Conservation (phyloP, 75 land plant genomes). For the Pinus tabuliformis region DNA sequence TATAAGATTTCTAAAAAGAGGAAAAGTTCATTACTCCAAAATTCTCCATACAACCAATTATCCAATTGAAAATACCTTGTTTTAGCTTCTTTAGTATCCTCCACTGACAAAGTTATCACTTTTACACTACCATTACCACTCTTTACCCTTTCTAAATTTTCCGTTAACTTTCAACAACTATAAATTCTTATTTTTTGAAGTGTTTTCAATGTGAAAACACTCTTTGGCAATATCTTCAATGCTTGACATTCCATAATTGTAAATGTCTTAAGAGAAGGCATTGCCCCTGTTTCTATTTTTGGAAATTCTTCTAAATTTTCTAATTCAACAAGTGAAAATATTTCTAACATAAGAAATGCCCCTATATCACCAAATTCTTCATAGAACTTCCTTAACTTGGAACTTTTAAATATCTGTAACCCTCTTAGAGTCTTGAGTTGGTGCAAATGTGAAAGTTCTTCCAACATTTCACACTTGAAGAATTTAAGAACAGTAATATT, state of each 20-base stretch:
- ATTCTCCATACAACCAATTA: too few relatives aligned
- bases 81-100: too few relatives aligned
- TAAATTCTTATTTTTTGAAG: not conserved
- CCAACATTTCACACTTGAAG: not conserved
- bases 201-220: not conserved
- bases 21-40: too few relatives aligned
- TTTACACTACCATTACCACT: too few relatives aligned
- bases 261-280: not conserved
- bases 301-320: not conserved
- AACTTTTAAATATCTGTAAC: not conserved
- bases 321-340: not conserved
- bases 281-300: not conserved
- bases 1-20: too few relatives aligned
- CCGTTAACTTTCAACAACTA: not conserved
- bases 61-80: too few relatives aligned
- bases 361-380: not conserved
- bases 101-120: too few relatives aligned
- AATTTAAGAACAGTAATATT: not conserved
- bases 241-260: not conserved
- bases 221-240: not conserved
- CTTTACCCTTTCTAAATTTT: not conserved
- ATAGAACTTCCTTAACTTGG: not conserved
- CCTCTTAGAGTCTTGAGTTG: not conserved
- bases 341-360: not conserved
- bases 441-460: not conserved